Base-by-base conservation (phyloP, 768 basidiomycete species). In the Lepiota venenata region DNA sequence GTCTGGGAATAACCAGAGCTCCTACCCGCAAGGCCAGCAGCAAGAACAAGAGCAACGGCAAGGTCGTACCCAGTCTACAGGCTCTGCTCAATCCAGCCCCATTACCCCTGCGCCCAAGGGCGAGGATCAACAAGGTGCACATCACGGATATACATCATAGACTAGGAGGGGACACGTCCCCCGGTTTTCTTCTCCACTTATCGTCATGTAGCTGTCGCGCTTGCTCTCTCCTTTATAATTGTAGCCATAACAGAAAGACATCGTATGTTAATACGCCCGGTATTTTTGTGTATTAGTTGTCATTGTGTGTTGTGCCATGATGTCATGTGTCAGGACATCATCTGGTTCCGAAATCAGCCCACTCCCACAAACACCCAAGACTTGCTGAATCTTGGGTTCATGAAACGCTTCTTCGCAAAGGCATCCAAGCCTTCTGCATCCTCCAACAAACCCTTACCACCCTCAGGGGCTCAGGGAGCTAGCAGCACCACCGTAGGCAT, bases 381-480 rank as follows among this genome's bases (percentile, higher is more conserved):
- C 15, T 20, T 35, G 8, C 20, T 21, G 10, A 14, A 22, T 14
- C 42, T 18, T 21, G 20, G 21, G 11, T n/a, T 15, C 54, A 77
- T 79, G 77, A 79, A 76, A 60, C 67, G 66, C 49, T 70, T 79
- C 56, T 70, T 77, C 55, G 62, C 69, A 39, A 72, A 66, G 61
- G 66, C 68, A 3, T 65, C 74, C 8, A 76, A 74, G 57, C 67
- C 74, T 14, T 70, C 71, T 52, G 46, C 62, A 16, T 7, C 37
- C 36, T 14, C 27, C 20, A 51, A 50, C 29, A 51, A 55, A 12
- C 41, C 43, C 32, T 8, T 41, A 48, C 32, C 37, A 9, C 37
- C 10, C 11, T n/a, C n/a, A n/a, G 36, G 20, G n/a, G 43, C 38
- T 16, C 46, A 48, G 29, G 42, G 36, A 27, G 35, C 41, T 40